Base-by-base conservation (phyloP, 1,284 basidiomycete genomes). In the Trichosporon coremiiforme region DNA sequence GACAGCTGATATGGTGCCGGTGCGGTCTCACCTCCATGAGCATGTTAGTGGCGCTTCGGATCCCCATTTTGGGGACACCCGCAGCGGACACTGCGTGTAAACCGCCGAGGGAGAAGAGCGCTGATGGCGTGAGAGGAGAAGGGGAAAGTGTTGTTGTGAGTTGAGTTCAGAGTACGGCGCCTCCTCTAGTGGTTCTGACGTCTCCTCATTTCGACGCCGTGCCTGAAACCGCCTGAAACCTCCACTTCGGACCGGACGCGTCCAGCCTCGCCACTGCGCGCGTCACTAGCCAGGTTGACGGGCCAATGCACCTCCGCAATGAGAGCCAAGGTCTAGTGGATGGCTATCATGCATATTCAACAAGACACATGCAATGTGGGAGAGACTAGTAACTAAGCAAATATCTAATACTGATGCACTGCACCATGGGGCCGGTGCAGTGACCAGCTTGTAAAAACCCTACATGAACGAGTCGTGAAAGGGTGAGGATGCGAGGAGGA, bases 21-120 rank as follows among this genome's bases (percentile, higher is more conserved):
- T 10, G 2, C 17, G 38, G 9, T 75, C 79, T 67, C 41, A 81
- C 80, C 79, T 81, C 78, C 80, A 80, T 80, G 69, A 81, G 75
- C 69, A 82, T 80, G 65, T 82, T 80, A 38, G 57, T 68, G 17
- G 70, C 36, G 31, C 29, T 62, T 35, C 57, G 57, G 57, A 62
- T 62, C 13, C 29, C 31, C 57, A 62, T 62, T 8, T 62, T 62
- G 57, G 35, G 25, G 5, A n/a, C 2, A 9, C 17, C 57, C 57
- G 7, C 20, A 31, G 22, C 3, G 29, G 8, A 20, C 38, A 6
- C 31, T 5, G 4, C 15, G 53, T n/a, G 29, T 35, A 9, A 15
- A 12, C 29, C 29, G 57, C 57, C 57, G 29, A n/a, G 31, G 57
- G 29, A 35, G 7, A 6, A 8, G 15, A 15, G 2, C 25, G 53